Base-by-base conservation (phyloP, 1,284 basidiomycete genomes). In the Malassezia obtusa region DNA sequence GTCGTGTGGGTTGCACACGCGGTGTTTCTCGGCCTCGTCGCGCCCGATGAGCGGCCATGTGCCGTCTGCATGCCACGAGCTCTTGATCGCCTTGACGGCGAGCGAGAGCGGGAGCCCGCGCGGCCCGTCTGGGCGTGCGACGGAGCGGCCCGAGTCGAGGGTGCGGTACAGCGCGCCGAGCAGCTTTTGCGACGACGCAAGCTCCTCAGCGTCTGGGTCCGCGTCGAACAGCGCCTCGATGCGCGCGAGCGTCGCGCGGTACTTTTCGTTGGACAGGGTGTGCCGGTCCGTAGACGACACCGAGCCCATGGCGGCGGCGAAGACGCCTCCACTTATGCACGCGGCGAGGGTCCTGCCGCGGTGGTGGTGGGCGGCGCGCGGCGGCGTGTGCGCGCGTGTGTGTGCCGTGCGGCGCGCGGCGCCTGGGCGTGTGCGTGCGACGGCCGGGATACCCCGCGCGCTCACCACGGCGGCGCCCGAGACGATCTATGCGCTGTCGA, bases 401-500 rank as follows among this genome's bases (percentile, higher is more conserved):
- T 6, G 30, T 28, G 26, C 6, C 6, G 6, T 6, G 24, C 47
- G 24, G 40, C 25, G 25, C 38, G 47, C 8, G 24, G 19, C 32
- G 40, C n/a, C 1, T 28, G 26, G 40, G 26, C 38, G 17, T 24
- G 37, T 12, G n/a, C 14, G 45, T 31, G 1, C 33, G 33, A 28
- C 22, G 22, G 28, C 33, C 33, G 17, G 24, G 31, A 37, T 19
- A 28, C 17, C 21, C 31, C 22, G 44, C 17, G 43, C 43, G 24
- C 31, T 24, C 14, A 31, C 33, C 38, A 35, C 28, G 28, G 17
- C 31, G 4, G 24, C 17, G n/a, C 6, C n/a, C 21, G 43, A 45
- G 6, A 91, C 89, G 0, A 87, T 91, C 52, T 91, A 85, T 69
- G 89, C 88, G 0, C 78, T 89, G 12, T 86, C 89, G 0, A 88